Evolutionary conservation across 176 grass and related monocot genomes (phyloP), one percentile per base, ranked within the genome.

Genomic region (Thalia dealbata): DNA sequence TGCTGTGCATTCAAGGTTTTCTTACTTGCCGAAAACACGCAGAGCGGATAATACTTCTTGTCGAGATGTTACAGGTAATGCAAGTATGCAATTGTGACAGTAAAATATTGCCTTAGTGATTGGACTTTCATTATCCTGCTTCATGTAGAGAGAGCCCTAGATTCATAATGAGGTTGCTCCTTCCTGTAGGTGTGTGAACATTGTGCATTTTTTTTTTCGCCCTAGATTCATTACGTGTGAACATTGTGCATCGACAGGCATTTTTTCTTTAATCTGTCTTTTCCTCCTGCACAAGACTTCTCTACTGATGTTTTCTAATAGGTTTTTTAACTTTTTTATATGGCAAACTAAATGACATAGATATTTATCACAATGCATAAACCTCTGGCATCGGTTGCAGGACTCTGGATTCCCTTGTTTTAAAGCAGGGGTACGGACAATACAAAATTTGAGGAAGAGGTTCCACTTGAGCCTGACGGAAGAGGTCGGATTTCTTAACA

Each of bases 371-470:
- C 6, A 48, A 50, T 25, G 7, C 32, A 50, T 50, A 48, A 32
- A 32, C 46, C 9, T 42, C 6, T 50, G 0, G 12, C 19, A 13
- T 24, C 28, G 23, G 45, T 27, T 50, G 6, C 77, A 99, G 95
- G 95, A 95, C 83, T 99, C 95, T 79, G 90, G 85, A 78, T 99
- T 99, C 64, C 95, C 90, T 35, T 99, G 95, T 77, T 99, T 99
- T 73, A 99, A 92, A 88, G 95, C 90, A 45, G 95, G 95, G 32
- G 70, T 74, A 54, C 87, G 95, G 52, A 99, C 95, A 42, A 99
- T 99, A 78, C 88, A 95, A 74, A 95, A 93, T 78, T 87, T 99
- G 80, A 86, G 95, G 78, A 99, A 99, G 84, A 84, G 95, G 28
- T 99, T 99, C 71, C 90, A 99, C 83, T 83, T 99, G 72, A 93